Evolutionary conservation across 805 yeast genomes (phyloP).

Genomic region (Aciculoconidium aculeatum): DNA sequence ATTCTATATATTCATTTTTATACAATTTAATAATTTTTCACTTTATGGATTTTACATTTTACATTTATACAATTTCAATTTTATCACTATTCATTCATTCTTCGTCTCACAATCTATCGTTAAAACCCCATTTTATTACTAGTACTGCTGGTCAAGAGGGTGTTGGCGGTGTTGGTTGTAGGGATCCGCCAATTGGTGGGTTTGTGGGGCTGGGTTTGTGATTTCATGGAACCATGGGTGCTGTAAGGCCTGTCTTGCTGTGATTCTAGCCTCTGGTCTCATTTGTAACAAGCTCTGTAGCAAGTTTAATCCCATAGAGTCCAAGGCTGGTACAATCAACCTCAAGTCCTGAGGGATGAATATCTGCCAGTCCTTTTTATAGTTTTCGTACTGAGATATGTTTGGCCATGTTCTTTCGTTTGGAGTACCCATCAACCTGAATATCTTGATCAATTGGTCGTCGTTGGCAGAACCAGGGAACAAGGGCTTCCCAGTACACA

Average conservation of each 20-base stretch:
- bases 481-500: constrained; percentile 96
- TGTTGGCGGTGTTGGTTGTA: constrained; percentile 23
- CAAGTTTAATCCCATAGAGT: constrained; percentile 62
- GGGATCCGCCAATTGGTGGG: constrained; percentile 29
- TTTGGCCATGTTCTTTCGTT: constrained; percentile 97
- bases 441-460: constrained; percentile 87
- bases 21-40: no score
- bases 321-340: constrained; percentile 60
- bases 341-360: constrained; percentile 86
- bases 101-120: no score
- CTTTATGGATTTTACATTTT: no score
- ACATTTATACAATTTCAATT: no score
- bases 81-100: constrained; percentile 4
- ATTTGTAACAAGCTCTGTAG: constrained; percentile 53
- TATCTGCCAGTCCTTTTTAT: constrained; percentile 74
- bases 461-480: constrained; percentile 97
- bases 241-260: constrained; percentile 56
- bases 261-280: constrained; percentile 57
- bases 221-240: constrained; percentile 83
- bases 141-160: constrained; percentile 14
- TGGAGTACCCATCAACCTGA: constrained; percentile 94
- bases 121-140: constrained; percentile 2
- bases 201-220: constrained; percentile 35
- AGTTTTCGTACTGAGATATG: constrained; percentile 84
- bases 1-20: no score